phyloP scores from a whole-genome alignment of 192 early-diverging fungal genomes.

The Anaeromyces robustus region DNA sequence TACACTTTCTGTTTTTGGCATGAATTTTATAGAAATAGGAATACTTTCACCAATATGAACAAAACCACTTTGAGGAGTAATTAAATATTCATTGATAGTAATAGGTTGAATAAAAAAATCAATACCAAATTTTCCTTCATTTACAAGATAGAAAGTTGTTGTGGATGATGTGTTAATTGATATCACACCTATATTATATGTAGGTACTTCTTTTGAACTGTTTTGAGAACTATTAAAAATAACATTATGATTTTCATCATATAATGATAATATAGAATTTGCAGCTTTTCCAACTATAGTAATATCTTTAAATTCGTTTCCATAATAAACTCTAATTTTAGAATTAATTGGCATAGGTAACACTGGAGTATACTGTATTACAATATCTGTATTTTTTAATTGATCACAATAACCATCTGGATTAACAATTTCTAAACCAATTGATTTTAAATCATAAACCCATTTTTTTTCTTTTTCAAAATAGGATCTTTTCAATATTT shows the following conservation, averaged over 20 bases:
- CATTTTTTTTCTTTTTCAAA: slow-evolving; percentile 8
- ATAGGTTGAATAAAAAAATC: slow-evolving; percentile 43
- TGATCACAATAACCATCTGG: slow-evolving; percentile 29
- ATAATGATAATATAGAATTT: slow-evolving; percentile 15
- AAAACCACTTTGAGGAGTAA: slow-evolving; percentile 33
- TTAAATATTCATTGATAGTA: slow-evolving; percentile 28
- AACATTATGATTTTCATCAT: slow-evolving; percentile 10
- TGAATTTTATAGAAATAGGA: slow-evolving; percentile 25
- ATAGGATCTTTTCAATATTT: neutral
- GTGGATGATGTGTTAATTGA: slow-evolving; percentile 24
- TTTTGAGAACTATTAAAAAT: slow-evolving; percentile 1
- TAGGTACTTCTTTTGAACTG: neutral
- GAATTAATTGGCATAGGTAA: slow-evolving; percentile 9
- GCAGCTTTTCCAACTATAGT: slow-evolving; percentile 24
- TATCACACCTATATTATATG: slow-evolving; percentile 37
- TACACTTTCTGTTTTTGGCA: slow-evolving; percentile 30
- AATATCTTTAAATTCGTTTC: slow-evolving; percentile 27
- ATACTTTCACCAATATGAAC: slow-evolving; percentile 19
- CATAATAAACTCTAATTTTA: slow-evolving; percentile 22
- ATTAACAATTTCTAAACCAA: slow-evolving; percentile 21
- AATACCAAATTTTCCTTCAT: slow-evolving; percentile 36
- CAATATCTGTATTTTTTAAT: slow-evolving; percentile 15
- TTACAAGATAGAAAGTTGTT: slow-evolving; percentile 20
- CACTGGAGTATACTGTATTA: slow-evolving; percentile 24
- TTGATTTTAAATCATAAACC: slow-evolving; percentile 10